A percentile compares a stretch with the other conserved stretches of the same genome.
These are phyloP conservation scores for Salix brachista DNA, from an alignment of 345 rosid genomes.

Conservation along the genomic window DNA sequence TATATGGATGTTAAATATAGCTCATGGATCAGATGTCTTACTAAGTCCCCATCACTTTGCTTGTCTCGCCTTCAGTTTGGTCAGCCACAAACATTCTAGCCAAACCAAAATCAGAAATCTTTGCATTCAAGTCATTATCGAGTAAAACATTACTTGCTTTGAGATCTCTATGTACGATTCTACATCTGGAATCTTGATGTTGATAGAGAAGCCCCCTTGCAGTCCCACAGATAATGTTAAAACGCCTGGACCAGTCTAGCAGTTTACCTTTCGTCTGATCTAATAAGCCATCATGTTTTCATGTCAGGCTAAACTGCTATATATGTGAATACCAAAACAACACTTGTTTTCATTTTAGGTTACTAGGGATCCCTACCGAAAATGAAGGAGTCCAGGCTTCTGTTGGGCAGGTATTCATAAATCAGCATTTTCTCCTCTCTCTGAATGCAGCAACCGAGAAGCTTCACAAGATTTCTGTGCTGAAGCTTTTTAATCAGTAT, in stretches of 20 bases:
- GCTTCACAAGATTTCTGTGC: slow-evolving; percentile 10
- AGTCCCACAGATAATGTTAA: slow-evolving; percentile 12
- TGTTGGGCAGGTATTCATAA: slow-evolving; percentile 34
- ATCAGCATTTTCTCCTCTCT: slow-evolving; percentile 31
- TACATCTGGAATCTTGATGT: slow-evolving; percentile 19
- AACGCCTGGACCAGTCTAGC: slow-evolving; percentile 14
- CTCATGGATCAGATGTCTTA: not conserved
- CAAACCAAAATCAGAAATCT: slow-evolving; percentile 25
- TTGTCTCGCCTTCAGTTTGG: slow-evolving; percentile 19
- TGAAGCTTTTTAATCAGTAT: slow-evolving; percentile 3
- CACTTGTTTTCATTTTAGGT: not conserved
- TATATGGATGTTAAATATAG: no score
- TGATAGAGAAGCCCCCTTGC: slow-evolving; percentile 22
- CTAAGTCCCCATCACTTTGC: slow-evolving; percentile 18
- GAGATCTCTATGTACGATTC: slow-evolving; percentile 21
- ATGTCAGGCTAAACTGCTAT: no score
- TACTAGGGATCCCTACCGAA: slow-evolving; percentile 9
- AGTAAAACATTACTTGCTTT: slow-evolving; percentile 22
- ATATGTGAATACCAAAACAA: no score
- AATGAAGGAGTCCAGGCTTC: slow-evolving; percentile 33
- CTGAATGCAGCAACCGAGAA: slow-evolving; percentile 32
- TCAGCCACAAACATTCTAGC: slow-evolving; percentile 15
- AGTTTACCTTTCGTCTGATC: slow-evolving; percentile 4
- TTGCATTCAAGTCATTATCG: slow-evolving; percentile 19
- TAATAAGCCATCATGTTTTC: not conserved